Evolutionary conservation across 2,329 filamentous ascomycete genomes (phyloP), one percentile per base, ranked within the genome.

Genomic region (Cercospora sojina): DNA sequence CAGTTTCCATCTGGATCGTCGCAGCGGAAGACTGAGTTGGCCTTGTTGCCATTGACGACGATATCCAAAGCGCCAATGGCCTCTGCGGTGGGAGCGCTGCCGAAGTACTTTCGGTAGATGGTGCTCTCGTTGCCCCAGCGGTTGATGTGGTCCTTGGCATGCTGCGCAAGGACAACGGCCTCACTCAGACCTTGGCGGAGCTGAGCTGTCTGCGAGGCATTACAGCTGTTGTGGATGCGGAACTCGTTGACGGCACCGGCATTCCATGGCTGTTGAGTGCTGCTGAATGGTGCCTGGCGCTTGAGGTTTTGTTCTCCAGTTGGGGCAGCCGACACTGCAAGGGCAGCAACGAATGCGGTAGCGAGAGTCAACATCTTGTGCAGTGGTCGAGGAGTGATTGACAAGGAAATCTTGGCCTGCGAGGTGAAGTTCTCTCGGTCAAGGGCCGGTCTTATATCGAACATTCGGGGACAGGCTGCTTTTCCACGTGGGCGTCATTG

Each of bases 1-100:
- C 89, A 91, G 79, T 91, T 91, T 20, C 82, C 79, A 71, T 91
- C 89, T 0, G 86, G 83, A 70, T 91, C 86, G 67, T 91, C 89
- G 71, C 89, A 91, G 20, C 88, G 85, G 81, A 91, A 90, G 18
- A 87, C 74, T 55, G 88, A 81, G 27, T 80, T 82, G 0, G 79
- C 79, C 73, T 86, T 86, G 76, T 90, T 84, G 1, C 83, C 87
- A 51, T 82, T 82, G 71, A 86, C 80, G 32, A 91, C 80, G 65
- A 85, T 83, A 62, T 88, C 85, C 70, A 83, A 89, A 81, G 86
- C 88, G 4, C 89, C 89, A 49, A 88, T 81, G 3, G 86, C 83
- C 68, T 84, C 82, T 23, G 84, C 83, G 2, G 87, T 86, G 3
- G 86, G 80, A 1, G 81, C 81, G 61, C 85, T 82, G 55, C 89